Conservation (phyloP, 1,139 yeast genomes). For the Candida sp. region DNA sequence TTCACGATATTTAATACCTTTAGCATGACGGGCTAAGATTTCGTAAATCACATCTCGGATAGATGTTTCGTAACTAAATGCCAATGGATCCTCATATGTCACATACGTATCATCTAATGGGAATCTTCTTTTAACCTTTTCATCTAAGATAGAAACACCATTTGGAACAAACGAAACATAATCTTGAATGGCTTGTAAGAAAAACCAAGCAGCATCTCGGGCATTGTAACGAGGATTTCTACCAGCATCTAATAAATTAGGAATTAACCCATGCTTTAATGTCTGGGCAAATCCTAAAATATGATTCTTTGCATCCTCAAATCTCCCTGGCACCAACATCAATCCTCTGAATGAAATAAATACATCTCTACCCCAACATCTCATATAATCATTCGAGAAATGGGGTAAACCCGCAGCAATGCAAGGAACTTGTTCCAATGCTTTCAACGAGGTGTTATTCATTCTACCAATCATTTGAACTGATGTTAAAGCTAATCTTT, state of each 20-base stretch:
- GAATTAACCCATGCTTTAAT: slow-evolving; percentile 91
- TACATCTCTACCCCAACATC: slow-evolving; percentile 99
- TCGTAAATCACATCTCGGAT: slow-evolving; percentile 80
- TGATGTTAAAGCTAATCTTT: slow-evolving; percentile 75
- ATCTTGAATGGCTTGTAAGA: slow-evolving; percentile 82
- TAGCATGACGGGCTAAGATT: slow-evolving; percentile 80
- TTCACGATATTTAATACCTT: slow-evolving; percentile 83
- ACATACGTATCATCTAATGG: slow-evolving; percentile 86
- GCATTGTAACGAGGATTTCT: slow-evolving; percentile 94
- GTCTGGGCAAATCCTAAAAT: slow-evolving; percentile 89
- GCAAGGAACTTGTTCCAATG: slow-evolving; percentile 61
- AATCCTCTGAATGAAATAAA: slow-evolving; percentile 85
- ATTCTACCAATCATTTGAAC: slow-evolving; percentile 82
- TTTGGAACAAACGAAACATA: slow-evolving; percentile 66
- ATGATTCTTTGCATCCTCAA: slow-evolving; percentile 75
- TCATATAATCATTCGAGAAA: slow-evolving; percentile 84
- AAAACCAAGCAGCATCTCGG: slow-evolving; percentile 97
- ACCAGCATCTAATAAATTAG: slow-evolving; percentile 89
- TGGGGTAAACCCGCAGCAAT: slow-evolving; percentile 98
- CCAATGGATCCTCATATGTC: slow-evolving; percentile 63
- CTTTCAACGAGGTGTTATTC: slow-evolving; percentile 73
- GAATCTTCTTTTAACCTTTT: slow-evolving; percentile 76
- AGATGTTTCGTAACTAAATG: slow-evolving; percentile 68
- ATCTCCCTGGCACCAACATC: slow-evolving; percentile 72
- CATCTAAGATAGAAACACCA: slow-evolving; percentile 66